Conservation (phyloP, 495 filamentous ascomycete genomes). For the Saxispiralis lemnorum region DNA sequence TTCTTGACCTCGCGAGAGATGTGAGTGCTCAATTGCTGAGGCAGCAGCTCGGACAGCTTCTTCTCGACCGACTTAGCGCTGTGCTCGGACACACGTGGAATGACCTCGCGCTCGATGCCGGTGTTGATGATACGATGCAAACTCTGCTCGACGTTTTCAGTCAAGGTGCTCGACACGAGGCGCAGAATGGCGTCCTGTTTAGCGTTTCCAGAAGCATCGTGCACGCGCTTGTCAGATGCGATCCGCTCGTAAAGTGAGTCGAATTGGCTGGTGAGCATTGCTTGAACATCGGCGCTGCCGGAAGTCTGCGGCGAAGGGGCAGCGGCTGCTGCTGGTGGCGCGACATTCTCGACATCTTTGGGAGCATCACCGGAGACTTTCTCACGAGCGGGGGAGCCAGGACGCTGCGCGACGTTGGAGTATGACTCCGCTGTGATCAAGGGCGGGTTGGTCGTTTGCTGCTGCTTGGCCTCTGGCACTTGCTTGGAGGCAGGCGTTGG, state of each 20-base stretch:
- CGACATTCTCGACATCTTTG: not conserved
- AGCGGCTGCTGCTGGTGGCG: not conserved
- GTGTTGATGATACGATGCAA: constrained; percentile 50
- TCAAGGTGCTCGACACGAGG: constrained; percentile 70
- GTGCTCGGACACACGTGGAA: constrained; percentile 32
- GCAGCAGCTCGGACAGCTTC: constrained; percentile 37
- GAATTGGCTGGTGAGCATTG: constrained; percentile 38
- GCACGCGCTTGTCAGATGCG: constrained; percentile 45
- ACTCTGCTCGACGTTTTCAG: constrained; percentile 74
- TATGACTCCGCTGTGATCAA: constrained; percentile 12
- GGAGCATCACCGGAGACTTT: not conserved
- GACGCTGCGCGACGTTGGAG: constrained; percentile 3
- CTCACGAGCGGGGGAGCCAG: constrained; percentile 6
- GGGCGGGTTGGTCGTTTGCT: constrained; percentile 8
- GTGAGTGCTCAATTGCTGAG: constrained; percentile 29
- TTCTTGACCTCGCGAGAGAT: constrained; percentile 39
- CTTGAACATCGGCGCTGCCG: constrained; percentile 30
- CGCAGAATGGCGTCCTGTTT: constrained; percentile 67
- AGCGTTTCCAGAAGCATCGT: constrained; percentile 46
- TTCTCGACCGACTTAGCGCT: constrained; percentile 32
- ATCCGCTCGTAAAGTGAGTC: constrained; percentile 42
- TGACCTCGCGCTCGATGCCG: constrained; percentile 46
- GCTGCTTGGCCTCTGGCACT: constrained; percentile 30
- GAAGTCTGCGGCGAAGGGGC: not conserved
- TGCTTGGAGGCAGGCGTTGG: constrained; percentile 36